Percentiles rank a stretch among this genome's conserved stretches.
Conservation (phyloP, 129 eudicot genomes). For the Centaurea solstitialis region DNA sequence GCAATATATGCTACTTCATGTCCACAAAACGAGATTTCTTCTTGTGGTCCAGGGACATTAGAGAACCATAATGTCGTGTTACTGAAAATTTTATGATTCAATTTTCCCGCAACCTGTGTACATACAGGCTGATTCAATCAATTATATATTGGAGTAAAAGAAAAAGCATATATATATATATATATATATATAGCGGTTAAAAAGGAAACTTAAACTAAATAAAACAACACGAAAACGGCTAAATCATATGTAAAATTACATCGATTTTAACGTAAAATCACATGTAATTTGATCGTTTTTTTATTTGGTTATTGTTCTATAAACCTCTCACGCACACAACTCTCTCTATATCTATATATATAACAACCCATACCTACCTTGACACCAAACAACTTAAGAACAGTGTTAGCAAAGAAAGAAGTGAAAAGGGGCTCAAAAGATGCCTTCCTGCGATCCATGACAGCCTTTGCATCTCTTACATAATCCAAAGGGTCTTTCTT, state of each 20-base stretch:
- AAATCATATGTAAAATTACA: too few relatives aligned
- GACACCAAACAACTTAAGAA: slow-evolving; percentile 35
- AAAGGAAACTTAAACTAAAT: too few relatives aligned
- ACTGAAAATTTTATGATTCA: slow-evolving; percentile 23
- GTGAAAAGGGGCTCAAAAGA: slow-evolving; percentile 36
- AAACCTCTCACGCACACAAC: too few relatives aligned
- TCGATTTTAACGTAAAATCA: too few relatives aligned
- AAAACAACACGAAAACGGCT: too few relatives aligned
- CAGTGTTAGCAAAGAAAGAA: neutral
- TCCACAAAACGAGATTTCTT: slow-evolving; percentile 29
- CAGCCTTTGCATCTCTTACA: slow-evolving; percentile 25
- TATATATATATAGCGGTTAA: too few relatives aligned
- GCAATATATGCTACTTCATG: slow-evolving; percentile 36
- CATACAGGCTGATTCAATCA: too few relatives aligned
- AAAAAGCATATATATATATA: too few relatives aligned
- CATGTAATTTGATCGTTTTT: too few relatives aligned
- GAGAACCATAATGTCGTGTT: slow-evolving; percentile 42
- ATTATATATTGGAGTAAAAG: too few relatives aligned
- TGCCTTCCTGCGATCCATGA: slow-evolving; percentile 31
- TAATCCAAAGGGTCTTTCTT: slow-evolving; percentile 35
- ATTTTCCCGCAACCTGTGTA: slow-evolving; percentile 24
- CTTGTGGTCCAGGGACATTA: slow-evolving; percentile 42
- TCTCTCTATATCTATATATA: too few relatives aligned
- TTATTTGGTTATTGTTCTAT: too few relatives aligned
- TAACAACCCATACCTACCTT: slow-evolving; percentile 16